Evolutionary conservation across 2,329 filamentous ascomycete species (phyloP).

Genomic region (Bisporella sp.): DNA sequence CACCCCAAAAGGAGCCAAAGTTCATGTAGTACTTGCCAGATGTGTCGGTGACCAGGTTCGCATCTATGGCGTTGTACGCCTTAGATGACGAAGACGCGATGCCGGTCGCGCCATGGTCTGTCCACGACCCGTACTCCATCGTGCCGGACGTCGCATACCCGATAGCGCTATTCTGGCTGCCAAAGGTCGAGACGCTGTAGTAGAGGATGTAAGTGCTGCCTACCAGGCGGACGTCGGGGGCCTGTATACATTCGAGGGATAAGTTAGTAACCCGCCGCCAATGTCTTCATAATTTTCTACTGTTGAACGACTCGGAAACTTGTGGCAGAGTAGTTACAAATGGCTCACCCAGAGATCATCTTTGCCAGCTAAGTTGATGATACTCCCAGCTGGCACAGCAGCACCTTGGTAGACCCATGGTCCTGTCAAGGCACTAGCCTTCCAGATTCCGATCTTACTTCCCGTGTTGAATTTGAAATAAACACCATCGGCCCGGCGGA

Average conservation of each 20-base stretch:
- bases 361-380: conserved; percentile 11
- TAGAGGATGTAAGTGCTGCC: not conserved
- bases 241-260: not conserved
- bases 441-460: conserved; percentile 33
- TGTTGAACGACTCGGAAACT: no score
- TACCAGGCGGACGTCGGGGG: not conserved
- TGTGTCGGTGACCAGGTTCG: conserved; percentile 36
- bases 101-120: conserved; percentile 40
- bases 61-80: conserved; percentile 55
- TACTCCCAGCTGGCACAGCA: not conserved
- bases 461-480: conserved; percentile 38
- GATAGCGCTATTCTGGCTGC: not conserved
- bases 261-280: no score
- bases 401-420: not conserved
- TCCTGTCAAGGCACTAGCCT: conserved; percentile 27
- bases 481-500: conserved; percentile 33
- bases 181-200: not conserved
- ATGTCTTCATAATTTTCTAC: no score
- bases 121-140: conserved; percentile 37
- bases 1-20: conserved; percentile 64
- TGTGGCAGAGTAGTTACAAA: no score
- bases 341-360: conserved; percentile 3
- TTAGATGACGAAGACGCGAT: conserved; percentile 29
- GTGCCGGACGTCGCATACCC: not conserved
- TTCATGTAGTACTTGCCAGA: conserved; percentile 39